Base-by-base conservation (phyloP, 257 asterid species). In the Solanum phureja region DNA sequence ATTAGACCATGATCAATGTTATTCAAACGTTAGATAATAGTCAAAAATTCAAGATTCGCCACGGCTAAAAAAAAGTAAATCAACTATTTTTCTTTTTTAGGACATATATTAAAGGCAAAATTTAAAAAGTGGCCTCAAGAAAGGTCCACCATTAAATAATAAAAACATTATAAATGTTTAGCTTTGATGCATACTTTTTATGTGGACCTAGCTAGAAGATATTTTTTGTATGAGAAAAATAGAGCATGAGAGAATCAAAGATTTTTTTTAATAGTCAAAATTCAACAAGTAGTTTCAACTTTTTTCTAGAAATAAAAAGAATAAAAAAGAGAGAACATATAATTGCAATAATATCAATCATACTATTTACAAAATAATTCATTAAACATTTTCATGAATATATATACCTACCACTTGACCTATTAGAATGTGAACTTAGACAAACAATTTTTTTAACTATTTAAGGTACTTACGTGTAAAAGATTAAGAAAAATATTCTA, bases 131-230 rank as follows among this genome's bases (percentile, higher is more conserved):
- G 11, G 35, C 58, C 60, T 10, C 83, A 75, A 75, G 3, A 37
- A 38, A 21, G 52, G 11, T 3, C 60, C 60, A 7, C 13, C 62
- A 14, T 11, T 6, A 76, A 76, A 14, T 3, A 11, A 72, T 8
- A 38, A 29, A 46, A 58, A 34, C 34, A 35, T 3, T 31, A 4
- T 24, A 79, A 79, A 40, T 49, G 33, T 81, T 56, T 81, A 40
- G 44, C 21, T 87, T 77, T 29, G 38, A 29, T 38, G 56, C 66
- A 33, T 38, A 6, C 62, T 88, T 49, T 87, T 83, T 84, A 19
- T 88, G 82, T 83, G 66, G 86, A 33, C 85, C 89, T 8, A 23
- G 64, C 64, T 56, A 7, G 18, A 64, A 84, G 87, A 77, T 87
- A 31, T 38, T 31, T 89, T 79, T 49, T 27, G 34, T 62, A 40